Conservation (phyloP, 1,284 basidiomycete species). For the Pyrrhoderma noxium region DNA sequence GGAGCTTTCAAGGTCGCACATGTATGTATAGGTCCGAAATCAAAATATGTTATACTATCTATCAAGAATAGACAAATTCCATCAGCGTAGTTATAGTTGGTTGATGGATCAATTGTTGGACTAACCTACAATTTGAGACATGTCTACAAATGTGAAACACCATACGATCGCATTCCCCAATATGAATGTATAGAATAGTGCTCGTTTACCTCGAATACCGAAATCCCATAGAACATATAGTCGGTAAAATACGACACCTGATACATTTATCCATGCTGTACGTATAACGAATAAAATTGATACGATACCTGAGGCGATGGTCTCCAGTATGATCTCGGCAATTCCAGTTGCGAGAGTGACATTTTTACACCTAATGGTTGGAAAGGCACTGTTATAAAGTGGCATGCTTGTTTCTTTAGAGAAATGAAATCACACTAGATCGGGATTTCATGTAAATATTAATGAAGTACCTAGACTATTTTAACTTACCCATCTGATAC, state of each 20-base stretch:
- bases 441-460: background rate
- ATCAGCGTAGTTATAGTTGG: no score
- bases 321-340: conserved; percentile 6
- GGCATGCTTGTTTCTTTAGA: background rate
- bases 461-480: no score
- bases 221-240: conserved; percentile 11
- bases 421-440: background rate
- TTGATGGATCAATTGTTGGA: background rate
- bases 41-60: conserved; percentile 6
- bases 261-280: background rate
- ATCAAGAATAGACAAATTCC: no score
- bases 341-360: background rate
- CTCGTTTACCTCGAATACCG: background rate
- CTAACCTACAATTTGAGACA: conserved; percentile 5
- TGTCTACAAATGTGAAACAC: conserved; percentile 6
- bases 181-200: background rate
- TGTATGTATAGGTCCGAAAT: background rate
- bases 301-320: conserved; percentile 2
- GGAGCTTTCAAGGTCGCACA: conserved; percentile 4
- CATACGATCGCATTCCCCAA: conserved; percentile 5
- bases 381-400: background rate
- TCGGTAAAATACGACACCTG: conserved; percentile 16
- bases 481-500: conserved; percentile 8
- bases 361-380: conserved; percentile 10
- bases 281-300: background rate